These are phyloP conservation scores for Viridothelium virens DNA, from an alignment of 495 filamentous ascomycete genomes.

Conservation along the genomic window DNA sequence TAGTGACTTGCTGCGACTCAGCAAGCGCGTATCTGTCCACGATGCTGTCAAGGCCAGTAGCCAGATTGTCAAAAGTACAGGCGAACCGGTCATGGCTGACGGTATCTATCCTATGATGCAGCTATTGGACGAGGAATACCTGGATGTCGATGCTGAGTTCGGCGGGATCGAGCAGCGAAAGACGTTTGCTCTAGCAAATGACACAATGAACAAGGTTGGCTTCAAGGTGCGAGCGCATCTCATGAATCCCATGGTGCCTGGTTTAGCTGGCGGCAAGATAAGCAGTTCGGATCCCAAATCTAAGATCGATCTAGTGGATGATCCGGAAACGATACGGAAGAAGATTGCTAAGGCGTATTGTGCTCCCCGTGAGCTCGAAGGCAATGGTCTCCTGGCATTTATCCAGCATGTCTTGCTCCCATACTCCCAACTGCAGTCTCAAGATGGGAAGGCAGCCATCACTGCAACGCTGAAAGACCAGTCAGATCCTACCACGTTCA, in stretches of 20 bases:
- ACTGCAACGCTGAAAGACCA: too few species aligned
- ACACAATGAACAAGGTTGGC: constrained; percentile 62
- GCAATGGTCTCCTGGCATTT: constrained; percentile 76
- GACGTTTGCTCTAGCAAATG: constrained; percentile 73
- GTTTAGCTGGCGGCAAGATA: constrained; percentile 76
- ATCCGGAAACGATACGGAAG: constrained; percentile 57
- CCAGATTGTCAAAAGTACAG: constrained; percentile 86
- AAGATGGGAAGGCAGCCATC: too few species aligned
- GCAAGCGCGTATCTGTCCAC: constrained; percentile 36
- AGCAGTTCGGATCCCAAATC: constrained; percentile 53
- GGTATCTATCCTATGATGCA: constrained; percentile 87
- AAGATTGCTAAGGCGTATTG: constrained; percentile 81
- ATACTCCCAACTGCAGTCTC: too few species aligned
- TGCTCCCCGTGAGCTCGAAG: constrained; percentile 65
- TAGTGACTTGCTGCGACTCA: constrained; percentile 59
- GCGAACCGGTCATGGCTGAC: constrained; percentile 64
- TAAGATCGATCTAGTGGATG: constrained; percentile 88
- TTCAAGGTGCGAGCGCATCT: constrained; percentile 70
- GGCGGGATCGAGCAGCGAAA: constrained; percentile 84
- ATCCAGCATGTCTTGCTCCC: constrained; percentile 81
- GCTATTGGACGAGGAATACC: constrained; percentile 82
- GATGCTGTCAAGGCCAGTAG: constrained; percentile 82
- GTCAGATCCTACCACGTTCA: too few species aligned
- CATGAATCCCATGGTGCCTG: constrained; percentile 86
- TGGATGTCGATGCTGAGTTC: constrained; percentile 75